phyloP scores from a whole-genome alignment of 192 early-diverging fungal genomes.

The Piromyces sp. region DNA sequence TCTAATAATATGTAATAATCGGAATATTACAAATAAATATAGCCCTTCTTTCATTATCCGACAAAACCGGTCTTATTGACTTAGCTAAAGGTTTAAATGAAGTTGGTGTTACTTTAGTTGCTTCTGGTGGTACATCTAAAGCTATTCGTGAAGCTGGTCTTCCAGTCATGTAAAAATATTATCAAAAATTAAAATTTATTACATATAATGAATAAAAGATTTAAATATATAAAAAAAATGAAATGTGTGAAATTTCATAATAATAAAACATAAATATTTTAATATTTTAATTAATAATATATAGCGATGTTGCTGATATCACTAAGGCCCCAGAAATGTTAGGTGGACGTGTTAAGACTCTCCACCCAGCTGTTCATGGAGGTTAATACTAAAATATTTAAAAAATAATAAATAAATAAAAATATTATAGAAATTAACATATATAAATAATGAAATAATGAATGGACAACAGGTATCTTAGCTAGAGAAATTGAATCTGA shows the following conservation, averaged over 20 bases:
- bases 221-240: too few species aligned
- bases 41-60: constrained; percentile 71
- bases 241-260: too few species aligned
- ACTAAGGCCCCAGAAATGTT: constrained; percentile 97
- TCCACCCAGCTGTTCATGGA: constrained; percentile 96
- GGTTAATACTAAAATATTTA: constrained; percentile 28
- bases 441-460: background rate
- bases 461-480: constrained; percentile 70
- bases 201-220: too few species aligned
- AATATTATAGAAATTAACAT: too few species aligned
- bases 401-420: too few species aligned
- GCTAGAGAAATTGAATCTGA: constrained; percentile 73
- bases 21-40: background rate
- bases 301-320: constrained; percentile 89
- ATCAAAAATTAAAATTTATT: too few species aligned
- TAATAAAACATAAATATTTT: background rate
- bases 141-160: constrained; percentile 75
- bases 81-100: constrained; percentile 64
- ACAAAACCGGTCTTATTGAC: constrained; percentile 86
- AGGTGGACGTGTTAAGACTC: constrained; percentile 95
- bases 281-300: background rate
- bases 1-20: too few species aligned
- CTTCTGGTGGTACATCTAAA: constrained; percentile 89
- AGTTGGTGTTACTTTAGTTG: constrained; percentile 66
- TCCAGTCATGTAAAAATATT: constrained; percentile 48